Evolutionary conservation across 2,329 filamentous ascomycete species (phyloP), one percentile per base, ranked within the genome.

Genomic region (Thielaviopsis cerberus): DNA sequence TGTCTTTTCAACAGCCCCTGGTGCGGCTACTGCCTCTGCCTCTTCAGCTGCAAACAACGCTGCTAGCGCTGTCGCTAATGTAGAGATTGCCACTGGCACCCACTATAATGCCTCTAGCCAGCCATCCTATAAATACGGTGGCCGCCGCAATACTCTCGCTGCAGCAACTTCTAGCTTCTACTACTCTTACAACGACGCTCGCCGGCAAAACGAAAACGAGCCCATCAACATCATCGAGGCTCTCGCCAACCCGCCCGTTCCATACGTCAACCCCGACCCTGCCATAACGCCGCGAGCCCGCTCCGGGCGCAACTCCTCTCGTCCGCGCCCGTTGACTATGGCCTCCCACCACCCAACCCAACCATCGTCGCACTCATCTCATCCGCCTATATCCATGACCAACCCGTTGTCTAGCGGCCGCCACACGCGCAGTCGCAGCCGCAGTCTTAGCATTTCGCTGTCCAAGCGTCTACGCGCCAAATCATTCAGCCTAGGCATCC

Each of bases 401-500:
- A 57, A 48, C n/a, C 41, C 41, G 22, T 48, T 48, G 7, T 20
- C 26, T 15, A 37, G 30, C 52, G 52, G 52, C 51, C 41, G 20
- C 4, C 41, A n/a, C n/a, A n/a, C 4, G 2, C 17, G 41, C n/a
- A 48, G 4, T 17, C 50, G 34, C 11, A 45, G 50, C 22, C 72
- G 75, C 56, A 77, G 74, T 66, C 68, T 75, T 64, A 79, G 75
- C 65, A 67, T 75, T 53, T 76, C 75, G 6, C 64, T 77, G 15
- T 69, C 73, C 6, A 77, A 75, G 74, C 72, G 73, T 52, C 56
- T 57, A 8, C 73, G 71, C 50, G 72, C 73, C 26, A 77, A 74
- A 65, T 73, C 73, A 1, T 65, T 70, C 23, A 48, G 41, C 41
- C 41, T 48, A n/a, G 41, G 20, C 41, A 61, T 71, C 8, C 67